Conservation (phyloP, 2,329 filamentous ascomycete species). For the Penicillium fuscoglaucum region DNA sequence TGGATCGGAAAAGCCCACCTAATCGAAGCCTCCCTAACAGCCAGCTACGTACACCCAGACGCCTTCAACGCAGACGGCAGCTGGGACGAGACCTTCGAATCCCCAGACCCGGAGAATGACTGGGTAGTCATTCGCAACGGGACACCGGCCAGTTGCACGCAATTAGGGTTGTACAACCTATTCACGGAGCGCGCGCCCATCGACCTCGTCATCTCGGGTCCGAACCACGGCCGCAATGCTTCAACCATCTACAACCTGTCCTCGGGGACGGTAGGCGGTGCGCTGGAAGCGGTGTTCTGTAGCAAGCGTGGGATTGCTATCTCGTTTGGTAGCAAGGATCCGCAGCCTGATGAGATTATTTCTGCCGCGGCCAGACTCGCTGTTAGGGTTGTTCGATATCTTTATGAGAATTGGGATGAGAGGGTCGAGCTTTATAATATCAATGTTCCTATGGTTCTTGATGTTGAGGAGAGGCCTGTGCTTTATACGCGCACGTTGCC, state of each 20-base stretch:
- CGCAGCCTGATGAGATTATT: conserved; percentile 75
- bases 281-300: conserved; percentile 72
- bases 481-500: conserved; percentile 78
- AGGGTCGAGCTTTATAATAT: conserved; percentile 79
- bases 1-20: conserved; percentile 98
- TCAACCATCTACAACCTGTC: conserved; percentile 75
- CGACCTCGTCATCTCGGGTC: conserved; percentile 73
- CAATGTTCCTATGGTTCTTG: conserved; percentile 78
- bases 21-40: conserved; percentile 79
- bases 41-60: conserved; percentile 70
- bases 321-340: conserved; percentile 77
- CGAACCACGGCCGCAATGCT: conserved; percentile 77
- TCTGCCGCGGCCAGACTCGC: conserved; percentile 68
- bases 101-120: conserved; percentile 42
- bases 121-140: conserved; percentile 73
- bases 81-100: conserved; percentile 42
- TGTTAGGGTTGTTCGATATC: conserved; percentile 71
- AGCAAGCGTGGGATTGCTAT: conserved; percentile 70
- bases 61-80: conserved; percentile 56
- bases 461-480: conserved; percentile 67
- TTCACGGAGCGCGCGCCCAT: conserved; percentile 67
- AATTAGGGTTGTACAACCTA: conserved; percentile 75
- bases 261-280: conserved; percentile 73
- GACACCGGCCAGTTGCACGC: conserved; percentile 73
- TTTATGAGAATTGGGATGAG: conserved; percentile 68